Base-by-base conservation (phyloP, 352 stramenopile species). In the Globisporangium echinulatum region DNA sequence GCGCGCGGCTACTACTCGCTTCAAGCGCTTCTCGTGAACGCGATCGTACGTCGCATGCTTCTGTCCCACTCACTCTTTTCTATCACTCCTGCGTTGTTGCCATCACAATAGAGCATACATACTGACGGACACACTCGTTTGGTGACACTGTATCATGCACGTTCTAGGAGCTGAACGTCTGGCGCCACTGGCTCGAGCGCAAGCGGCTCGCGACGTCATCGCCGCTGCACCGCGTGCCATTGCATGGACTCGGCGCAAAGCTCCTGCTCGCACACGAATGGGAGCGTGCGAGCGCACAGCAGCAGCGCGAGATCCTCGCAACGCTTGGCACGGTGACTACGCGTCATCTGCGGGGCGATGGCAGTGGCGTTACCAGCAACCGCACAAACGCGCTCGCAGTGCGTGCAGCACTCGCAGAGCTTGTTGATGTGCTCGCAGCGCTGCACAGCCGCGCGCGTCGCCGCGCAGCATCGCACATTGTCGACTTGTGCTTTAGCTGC, bases 131-230 rank as follows among this genome's bases (percentile, higher is more conserved):
- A 33, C 25, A 33, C 25, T 33, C 25, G 25, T 33, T 33, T 33
- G 25, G 25, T 33, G 25, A 48, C 43, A 7, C 38, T 42, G 19
- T 56, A 15, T 49, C 13, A 5, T 54, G 3, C 51, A 14, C 1
- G 44, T 59, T 4, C 48, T 55, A 91, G 81, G 84, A 93, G 59
- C 67, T 91, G 1, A 78, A 82, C 49, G 76, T 91, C 17, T 93
- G 84, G 84, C 58, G 58, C 4, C 74, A 71, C 15, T 90, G 77
- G 72, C 72, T 71, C 13, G 64, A 76, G 49, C 47, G 62, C 15
- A 69, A 71, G 48, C 73, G 71, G 46, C 58, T 15, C 36, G 50
- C 50, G 37, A n/a, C 68, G 37, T 37, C 54, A 10, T 43, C 47
- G 7, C n/a, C 46, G 9, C 7, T 52, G 39, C 53, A 46, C 37